Percentiles rank a stretch among this genome's conserved stretches.
phyloP scores from a whole-genome alignment of 305 asterid species.

The Fraxinus angustifolia region DNA sequence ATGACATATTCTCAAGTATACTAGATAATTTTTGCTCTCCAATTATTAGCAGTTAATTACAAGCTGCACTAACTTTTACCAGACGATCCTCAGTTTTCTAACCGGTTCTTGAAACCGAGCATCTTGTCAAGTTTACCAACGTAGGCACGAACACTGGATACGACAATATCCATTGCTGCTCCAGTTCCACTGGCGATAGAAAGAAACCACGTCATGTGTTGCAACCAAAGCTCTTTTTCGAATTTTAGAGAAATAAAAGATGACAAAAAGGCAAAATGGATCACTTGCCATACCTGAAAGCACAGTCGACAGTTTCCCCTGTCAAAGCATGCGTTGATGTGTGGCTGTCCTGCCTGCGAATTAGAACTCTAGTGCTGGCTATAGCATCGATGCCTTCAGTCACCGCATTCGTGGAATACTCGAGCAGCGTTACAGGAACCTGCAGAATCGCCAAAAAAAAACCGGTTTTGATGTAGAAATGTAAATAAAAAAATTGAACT shows the following conservation, averaged over 20 bases:
- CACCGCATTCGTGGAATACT: conserved; percentile 43
- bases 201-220: background rate
- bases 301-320: conserved; percentile 35
- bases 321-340: conserved; percentile 32
- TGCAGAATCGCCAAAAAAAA: conserved; percentile 7
- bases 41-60: background rate
- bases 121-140: conserved; percentile 85
- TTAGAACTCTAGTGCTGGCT: conserved; percentile 41
- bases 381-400: conserved; percentile 54
- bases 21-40: too few species aligned
- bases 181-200: conserved; percentile 68
- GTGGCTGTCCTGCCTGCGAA: conserved; percentile 30
- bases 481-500: background rate
- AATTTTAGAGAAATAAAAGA: background rate
- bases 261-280: background rate
- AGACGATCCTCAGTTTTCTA: conserved; percentile 16
- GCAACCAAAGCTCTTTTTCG: background rate
- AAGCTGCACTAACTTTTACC: background rate
- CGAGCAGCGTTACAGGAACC: conserved; percentile 43
- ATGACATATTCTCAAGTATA: too few species aligned
- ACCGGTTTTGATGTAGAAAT: background rate
- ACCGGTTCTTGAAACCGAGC: conserved; percentile 46
- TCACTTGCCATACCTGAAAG: conserved; percentile 37
- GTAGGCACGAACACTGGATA: conserved; percentile 87
- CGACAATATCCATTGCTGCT: conserved; percentile 84